phyloP scores from a whole-genome alignment of 2,329 filamentous ascomycete genomes.

The Sporothrix curviconia region DNA sequence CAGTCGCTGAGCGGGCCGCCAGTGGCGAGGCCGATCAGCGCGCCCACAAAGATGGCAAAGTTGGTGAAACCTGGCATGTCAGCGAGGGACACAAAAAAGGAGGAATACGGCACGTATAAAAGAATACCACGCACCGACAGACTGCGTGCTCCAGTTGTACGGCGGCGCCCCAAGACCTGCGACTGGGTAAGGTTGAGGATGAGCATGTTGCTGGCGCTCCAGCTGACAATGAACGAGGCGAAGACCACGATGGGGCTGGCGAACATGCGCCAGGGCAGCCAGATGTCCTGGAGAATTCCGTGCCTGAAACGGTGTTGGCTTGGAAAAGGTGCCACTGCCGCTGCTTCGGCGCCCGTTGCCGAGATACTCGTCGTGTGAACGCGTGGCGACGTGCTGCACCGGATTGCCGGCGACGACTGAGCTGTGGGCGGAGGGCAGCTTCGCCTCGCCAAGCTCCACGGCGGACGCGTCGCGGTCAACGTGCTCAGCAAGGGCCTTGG shows the following conservation, averaged over 20 bases:
- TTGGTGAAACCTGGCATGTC: slow-evolving; percentile 42
- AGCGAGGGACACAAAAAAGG: no score
- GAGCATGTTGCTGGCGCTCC: slow-evolving; percentile 39
- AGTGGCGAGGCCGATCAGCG: slow-evolving; percentile 34
- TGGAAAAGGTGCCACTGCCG: no score
- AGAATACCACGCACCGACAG: no score
- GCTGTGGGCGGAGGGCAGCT: not conserved
- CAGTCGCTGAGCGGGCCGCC: slow-evolving; percentile 40
- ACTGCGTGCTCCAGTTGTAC: no score
- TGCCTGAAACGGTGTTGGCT: no score
- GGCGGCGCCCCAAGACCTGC: slow-evolving; percentile 35
- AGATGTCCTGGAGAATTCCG: slow-evolving; percentile 47
- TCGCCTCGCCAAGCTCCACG: no score
- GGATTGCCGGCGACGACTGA: slow-evolving; percentile 18
- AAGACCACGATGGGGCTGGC: slow-evolving; percentile 58
- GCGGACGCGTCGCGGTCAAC: no score
- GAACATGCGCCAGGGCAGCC: slow-evolving; percentile 57
- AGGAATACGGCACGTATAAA: no score
- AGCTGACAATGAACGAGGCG: slow-evolving; percentile 54
- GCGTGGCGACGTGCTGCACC: slow-evolving; percentile 48
- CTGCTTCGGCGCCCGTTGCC: slow-evolving; percentile 39
- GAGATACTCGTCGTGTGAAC: slow-evolving; percentile 52
- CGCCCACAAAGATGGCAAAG: slow-evolving; percentile 38
- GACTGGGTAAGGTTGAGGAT: slow-evolving; percentile 52
- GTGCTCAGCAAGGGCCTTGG: no score